Evolutionary conservation across 2,329 filamentous ascomycete genomes (phyloP), one percentile per base, ranked within the genome.

Genomic region (Tolypocladium cylindrosporum): DNA sequence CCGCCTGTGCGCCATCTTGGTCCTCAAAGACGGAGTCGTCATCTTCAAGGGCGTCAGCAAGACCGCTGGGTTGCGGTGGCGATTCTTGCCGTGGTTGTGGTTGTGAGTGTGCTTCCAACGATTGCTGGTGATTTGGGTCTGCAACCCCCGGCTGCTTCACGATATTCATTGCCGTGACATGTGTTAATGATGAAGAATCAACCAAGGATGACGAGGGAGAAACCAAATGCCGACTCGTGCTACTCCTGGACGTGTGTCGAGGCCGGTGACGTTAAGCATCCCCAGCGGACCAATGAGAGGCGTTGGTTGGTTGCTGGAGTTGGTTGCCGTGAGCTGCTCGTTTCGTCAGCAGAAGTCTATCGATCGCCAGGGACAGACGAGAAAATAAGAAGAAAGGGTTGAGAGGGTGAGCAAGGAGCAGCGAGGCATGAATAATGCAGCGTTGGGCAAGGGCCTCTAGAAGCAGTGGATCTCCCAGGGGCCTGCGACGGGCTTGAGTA

Each of bases 1-100:
- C 76, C 9, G 81, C 82, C 62, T 83, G 80, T 5, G 79, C 83
- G 62, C 81, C 81, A 64, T 85, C 81, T 58, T 80, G 74, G 52
- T 80, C 77, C 55, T 66, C 67, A 34, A 70, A 63, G 21, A 67
- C 65, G n/a, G 62, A 65, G 5, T 65, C 64, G 34, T 67, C 61
- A 8, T 58, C 60, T 1, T 61, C 27, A 10, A 54, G 55, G 14
- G 37, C 51, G n/a, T 63, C 61, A 4, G 62, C 57, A 39, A 62
- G 60, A 24, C 59, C 58, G 37, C 56, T 8, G 7, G 41, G 34
- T 41, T 41, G 55, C 5, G 45, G 24, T 24, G 34, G 36, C 36
- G 31, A 45, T 21, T 41, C 34, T 14, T 40, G 42, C 10, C 5
- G 43, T 27, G 55, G 39, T 27, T 40, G 51, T 9, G n/a, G 21